Base-by-base conservation (phyloP, 2,329 filamentous ascomycete species). In the Fusarium sororula region DNA sequence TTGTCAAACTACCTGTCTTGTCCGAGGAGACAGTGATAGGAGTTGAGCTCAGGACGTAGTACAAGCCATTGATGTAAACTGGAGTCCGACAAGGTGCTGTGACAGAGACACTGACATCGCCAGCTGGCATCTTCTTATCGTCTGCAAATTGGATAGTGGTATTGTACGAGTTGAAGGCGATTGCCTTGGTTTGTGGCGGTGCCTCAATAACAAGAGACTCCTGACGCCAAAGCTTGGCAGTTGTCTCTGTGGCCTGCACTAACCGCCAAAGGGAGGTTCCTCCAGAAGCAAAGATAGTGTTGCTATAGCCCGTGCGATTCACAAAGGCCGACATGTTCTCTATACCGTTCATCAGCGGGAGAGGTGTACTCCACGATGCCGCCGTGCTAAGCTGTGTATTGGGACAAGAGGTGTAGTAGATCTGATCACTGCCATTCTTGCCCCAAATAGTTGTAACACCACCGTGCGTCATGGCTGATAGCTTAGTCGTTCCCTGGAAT, bases 31-130 rank as follows among this genome's bases (percentile, higher is more conserved):
- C 50, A 12, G 12, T 38, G 12, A 37, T 22, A 3, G 50, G 35
- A 2, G 4, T 28, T 12, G 35, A 24, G 17, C 35, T 53, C 4
- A 53, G n/a, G 9, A 53, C 35, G 2, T 53, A 53, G 17, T 38
- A 53, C 13, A 53, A 6, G 5, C 50, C 32, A 14, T 53, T 53
- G 12, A 53, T 53, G 32, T 53, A 53, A 14, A 38, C 50, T 13
- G 50, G 32, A 1, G n/a, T 35, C 13, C 32, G 5, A 3, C 32
- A 38, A 15, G 32, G 13, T 0, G 50, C 28, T 7, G 12, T 38
- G 14, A 53, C 7, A 15, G 32, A 53, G 17, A 38, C 22, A 17
- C 1, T 0, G 0, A 26, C 8, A 26, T 24, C 32, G 1, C 17
- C n/a, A 6, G 50, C 50, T 0, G 50, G 50, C 22, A 53, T 12